Conservation (phyloP, 2,329 filamentous ascomycete species). For the Sclerotinia spermophila region DNA sequence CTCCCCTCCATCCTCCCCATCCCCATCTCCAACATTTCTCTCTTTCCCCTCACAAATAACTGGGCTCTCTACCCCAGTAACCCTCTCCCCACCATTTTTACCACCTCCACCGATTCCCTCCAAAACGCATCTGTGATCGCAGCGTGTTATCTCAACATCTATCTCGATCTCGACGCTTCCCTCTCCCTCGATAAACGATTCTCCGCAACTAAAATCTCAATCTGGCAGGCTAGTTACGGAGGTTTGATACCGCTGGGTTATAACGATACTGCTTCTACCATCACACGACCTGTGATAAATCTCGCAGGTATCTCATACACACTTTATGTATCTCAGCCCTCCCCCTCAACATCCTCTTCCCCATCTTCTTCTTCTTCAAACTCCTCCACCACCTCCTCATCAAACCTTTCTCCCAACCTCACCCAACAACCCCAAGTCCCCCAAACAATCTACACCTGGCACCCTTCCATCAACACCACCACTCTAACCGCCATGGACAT, state of each 20-base stretch:
- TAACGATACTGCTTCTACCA: not conserved
- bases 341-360: not conserved
- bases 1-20: not conserved
- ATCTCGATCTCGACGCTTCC: not conserved
- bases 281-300: not conserved
- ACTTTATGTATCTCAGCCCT: not conserved
- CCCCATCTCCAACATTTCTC: not conserved
- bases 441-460: slow-evolving; percentile 11
- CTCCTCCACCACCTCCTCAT: too few relatives aligned
- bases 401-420: too few relatives aligned
- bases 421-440: not conserved
- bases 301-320: not conserved
- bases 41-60: not conserved
- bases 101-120: not conserved
- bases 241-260: not conserved
- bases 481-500: not conserved
- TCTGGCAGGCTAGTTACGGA: slow-evolving; percentile 10
- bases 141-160: slow-evolving; percentile 3
- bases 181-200: not conserved
- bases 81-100: not conserved
- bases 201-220: not conserved
- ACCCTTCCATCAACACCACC: not conserved
- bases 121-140: not conserved
- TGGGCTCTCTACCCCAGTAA: not conserved
- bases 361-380: not conserved